Evolutionary conservation across 1,139 yeast species (phyloP), one percentile per base, ranked within the genome.

Genomic region (Diutina neorugosa): DNA sequence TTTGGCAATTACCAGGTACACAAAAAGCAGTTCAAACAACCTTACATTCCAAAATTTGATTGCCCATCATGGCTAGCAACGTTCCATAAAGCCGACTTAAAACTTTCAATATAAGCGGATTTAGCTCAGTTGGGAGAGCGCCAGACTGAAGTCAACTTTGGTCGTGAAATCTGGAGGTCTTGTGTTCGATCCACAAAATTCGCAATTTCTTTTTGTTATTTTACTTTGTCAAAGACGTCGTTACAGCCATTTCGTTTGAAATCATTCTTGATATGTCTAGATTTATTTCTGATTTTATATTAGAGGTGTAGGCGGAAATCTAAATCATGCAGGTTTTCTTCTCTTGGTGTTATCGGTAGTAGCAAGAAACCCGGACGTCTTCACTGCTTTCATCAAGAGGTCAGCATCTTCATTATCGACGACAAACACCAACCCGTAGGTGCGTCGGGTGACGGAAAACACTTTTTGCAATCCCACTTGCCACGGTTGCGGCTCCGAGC

Each of bases 401-500:
- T 57, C 58, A 51, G 61, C 58, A 48, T 58, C 61, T n/a, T 55
- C 59, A 51, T 57, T 57, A 31, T 58, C 57, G 12, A 66, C 57
- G 25, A 60, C 42, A 34, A 68, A 57, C 25, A 14, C 14, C 19
- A 50, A 21, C 6, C 78, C 82, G 74, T 80, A 82, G 16, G 78
- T 69, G 56, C 77, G 76, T 59, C 73, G 73, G 44, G 68, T 61
- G 40, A 80, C 63, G 23, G 77, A 76, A 52, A 77, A 80, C 8
- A 73, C 31, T 34, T 64, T 62, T 54, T 67, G 68, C 50, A 63
- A 59, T 4, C 40, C 9, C 2, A 16, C 48, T 34, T 27, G 12
- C 51, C 58, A 55, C 23, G 51, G 44, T 44, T 57, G 65, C 58
- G 69, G 71, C 2, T 73, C 71, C 21, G 27, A 27, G 27, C 54